These are phyloP conservation scores for Agastache rugosa DNA, from an alignment of 257 asterid genomes.

Conservation along the genomic window DNA sequence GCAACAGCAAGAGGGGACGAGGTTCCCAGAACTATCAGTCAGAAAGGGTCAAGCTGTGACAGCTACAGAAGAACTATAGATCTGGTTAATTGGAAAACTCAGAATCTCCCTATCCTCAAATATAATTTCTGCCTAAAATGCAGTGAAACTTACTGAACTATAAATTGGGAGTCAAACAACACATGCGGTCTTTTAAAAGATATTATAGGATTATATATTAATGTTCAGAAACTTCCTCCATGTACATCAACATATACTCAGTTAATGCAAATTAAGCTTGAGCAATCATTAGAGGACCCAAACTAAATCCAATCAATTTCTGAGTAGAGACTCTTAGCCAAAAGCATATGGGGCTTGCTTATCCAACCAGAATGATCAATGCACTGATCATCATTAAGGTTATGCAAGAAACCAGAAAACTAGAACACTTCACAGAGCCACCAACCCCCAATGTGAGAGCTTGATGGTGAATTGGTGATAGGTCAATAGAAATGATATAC, in stretches of 20 bases:
- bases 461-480: no score
- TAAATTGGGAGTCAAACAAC: not conserved
- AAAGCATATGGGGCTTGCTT: no score
- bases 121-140: not conserved
- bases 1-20: not conserved
- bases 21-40: not conserved
- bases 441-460: no score
- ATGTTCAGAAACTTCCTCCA: not conserved
- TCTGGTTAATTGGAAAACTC: not conserved
- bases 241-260: not conserved
- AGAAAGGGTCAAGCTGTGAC: not conserved
- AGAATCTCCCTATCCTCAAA: conserved; percentile 5
- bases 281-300: no score
- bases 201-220: not conserved
- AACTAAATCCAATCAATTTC: no score
- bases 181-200: not conserved
- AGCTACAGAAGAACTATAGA: conserved; percentile 5
- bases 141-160: not conserved
- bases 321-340: no score
- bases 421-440: no score
- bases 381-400: no score
- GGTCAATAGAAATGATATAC: no score
- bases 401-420: no score
- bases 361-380: no score
- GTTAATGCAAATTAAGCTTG: no score